Percentiles rank a stretch among this genome's conserved stretches.
Conservation (phyloP, 2,329 filamentous ascomycete species). For the Trichoderma hamatum region DNA sequence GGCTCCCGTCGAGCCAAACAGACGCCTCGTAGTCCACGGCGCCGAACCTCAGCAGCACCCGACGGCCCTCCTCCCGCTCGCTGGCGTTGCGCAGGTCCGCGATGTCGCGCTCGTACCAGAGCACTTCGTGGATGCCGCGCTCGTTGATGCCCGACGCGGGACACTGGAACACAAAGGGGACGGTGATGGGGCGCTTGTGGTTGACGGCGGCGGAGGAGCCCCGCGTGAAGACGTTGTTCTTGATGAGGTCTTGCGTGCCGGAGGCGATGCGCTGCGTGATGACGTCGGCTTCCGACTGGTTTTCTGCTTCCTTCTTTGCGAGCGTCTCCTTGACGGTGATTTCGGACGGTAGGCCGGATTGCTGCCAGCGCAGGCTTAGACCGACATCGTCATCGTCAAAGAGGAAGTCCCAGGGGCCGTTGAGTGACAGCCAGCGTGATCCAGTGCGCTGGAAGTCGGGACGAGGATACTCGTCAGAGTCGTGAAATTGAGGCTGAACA, state of each 20-base stretch:
- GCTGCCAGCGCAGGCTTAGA: constrained; percentile 56
- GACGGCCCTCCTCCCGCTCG: constrained; percentile 46
- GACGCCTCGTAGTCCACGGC: constrained; percentile 65
- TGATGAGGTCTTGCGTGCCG: constrained; percentile 51
- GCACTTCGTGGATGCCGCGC: constrained; percentile 64
- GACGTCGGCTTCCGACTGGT: constrained; percentile 41
- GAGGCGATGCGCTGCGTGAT: constrained; percentile 52
- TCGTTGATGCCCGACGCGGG: constrained; percentile 65
- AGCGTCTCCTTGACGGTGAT: constrained; percentile 37
- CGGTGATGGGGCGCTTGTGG: constrained; percentile 57
- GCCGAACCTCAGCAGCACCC: constrained; percentile 58
- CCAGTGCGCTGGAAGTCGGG: constrained; percentile 63
- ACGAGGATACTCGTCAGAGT: constrained; percentile 55
- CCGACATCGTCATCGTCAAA: constrained; percentile 68
- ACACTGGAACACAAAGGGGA: constrained; percentile 68
- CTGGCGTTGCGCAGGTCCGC: constrained; percentile 51
- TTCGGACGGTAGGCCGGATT: constrained; percentile 51
- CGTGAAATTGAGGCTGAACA: constrained; percentile 1
- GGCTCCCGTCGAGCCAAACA: constrained; percentile 58
- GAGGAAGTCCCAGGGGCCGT: constrained; percentile 65
- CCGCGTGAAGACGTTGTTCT: constrained; percentile 47
- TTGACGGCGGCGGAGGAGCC: constrained; percentile 34
- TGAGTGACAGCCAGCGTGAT: constrained; percentile 62
- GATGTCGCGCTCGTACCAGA: constrained; percentile 66
- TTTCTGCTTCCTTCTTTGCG: constrained; percentile 34